phyloP scores from a whole-genome alignment of 1,284 basidiomycete species.

The Microbotryum saponariae region DNA sequence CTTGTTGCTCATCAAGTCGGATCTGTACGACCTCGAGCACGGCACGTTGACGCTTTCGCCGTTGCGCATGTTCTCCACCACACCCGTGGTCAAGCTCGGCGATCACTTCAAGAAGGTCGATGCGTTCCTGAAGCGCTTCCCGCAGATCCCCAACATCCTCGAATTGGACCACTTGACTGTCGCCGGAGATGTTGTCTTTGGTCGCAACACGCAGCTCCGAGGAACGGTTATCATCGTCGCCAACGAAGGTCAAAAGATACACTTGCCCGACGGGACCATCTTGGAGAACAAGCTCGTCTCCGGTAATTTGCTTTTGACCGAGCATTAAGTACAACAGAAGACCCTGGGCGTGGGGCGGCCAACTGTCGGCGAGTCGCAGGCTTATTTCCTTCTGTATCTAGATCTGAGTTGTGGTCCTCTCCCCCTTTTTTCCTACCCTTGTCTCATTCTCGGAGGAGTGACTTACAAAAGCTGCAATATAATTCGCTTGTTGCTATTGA shows the following conservation, averaged over 20 bases:
- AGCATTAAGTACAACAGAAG: too few relatives aligned
- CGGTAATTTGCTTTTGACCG: slow-evolving; percentile 36
- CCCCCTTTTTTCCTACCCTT: too few relatives aligned
- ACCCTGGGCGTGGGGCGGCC: too few relatives aligned
- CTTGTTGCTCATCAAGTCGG: slow-evolving; percentile 89
- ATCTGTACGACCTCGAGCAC: slow-evolving; percentile 91
- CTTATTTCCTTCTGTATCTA: too few relatives aligned
- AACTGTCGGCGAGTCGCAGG: too few relatives aligned
- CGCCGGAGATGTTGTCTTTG: slow-evolving; percentile 92
- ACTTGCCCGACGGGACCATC: slow-evolving; percentile 90
- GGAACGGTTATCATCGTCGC: slow-evolving; percentile 58
- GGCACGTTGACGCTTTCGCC: slow-evolving; percentile 82
- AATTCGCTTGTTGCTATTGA: too few relatives aligned
- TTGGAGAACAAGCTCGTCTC: slow-evolving; percentile 68
- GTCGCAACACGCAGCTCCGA: slow-evolving; percentile 65
- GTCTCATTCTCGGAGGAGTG: too few relatives aligned
- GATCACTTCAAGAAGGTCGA: slow-evolving; percentile 59
- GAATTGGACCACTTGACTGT: slow-evolving; percentile 89
- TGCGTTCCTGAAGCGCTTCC: slow-evolving; percentile 93
- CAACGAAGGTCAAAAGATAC: slow-evolving; percentile 88
- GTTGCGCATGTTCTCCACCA: slow-evolving; percentile 80
- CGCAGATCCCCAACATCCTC: slow-evolving; percentile 87
- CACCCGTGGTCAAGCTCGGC: slow-evolving; percentile 81
- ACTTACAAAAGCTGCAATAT: too few relatives aligned
- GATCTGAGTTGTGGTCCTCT: too few relatives aligned